Evolutionary conservation across 73 alveolate species (phyloP), one percentile per base, ranked within the genome.

Genomic region (Paramecium pentaurelia): DNA sequence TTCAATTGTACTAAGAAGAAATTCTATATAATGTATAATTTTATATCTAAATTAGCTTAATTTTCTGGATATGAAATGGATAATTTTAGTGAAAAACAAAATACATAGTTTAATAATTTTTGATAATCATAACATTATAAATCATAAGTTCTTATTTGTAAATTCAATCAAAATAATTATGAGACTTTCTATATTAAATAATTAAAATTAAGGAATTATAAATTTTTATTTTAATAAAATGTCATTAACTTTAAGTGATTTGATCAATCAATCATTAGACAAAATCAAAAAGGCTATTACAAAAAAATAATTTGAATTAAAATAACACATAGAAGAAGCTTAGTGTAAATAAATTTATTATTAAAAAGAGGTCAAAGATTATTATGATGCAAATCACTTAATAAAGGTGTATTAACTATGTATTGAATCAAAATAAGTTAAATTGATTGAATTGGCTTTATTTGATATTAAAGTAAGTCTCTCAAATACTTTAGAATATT

Each of bases 1-100:
- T 44, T 25, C 44, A 44, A 40, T 80, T 9, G 3, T 80, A 34
- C 38, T 80, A 45, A 80, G 91, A 8, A 93, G 96, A 59, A 92
- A 94, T 59, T 86, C 97, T 1, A 60, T 94, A 25, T 51, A 95
- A 92, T 93, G 87, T 73, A 73, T 12, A 30, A 16, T 12, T 30
- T 34, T 0, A 37, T 0, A 40, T 12, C 30, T 37, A 34, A 30
- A 12, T 37, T 36, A 73, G 87, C 64, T 9, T 30, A 37, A 40
- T 88, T 42, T 70, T 71, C 47, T 28, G 64, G 86, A 22, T 88
- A 88, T 42, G 68, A 73, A 38, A 37, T 73, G 38, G 87, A 73
- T 38, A 73, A 73, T 38, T 73, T 73, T 38, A 73, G 60, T 73
- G 87, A 73, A 73, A 73, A 73, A 20, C 64, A 36, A 37, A 16